Conservation (phyloP, 345 rosid species). For the Durio zibethinus region DNA sequence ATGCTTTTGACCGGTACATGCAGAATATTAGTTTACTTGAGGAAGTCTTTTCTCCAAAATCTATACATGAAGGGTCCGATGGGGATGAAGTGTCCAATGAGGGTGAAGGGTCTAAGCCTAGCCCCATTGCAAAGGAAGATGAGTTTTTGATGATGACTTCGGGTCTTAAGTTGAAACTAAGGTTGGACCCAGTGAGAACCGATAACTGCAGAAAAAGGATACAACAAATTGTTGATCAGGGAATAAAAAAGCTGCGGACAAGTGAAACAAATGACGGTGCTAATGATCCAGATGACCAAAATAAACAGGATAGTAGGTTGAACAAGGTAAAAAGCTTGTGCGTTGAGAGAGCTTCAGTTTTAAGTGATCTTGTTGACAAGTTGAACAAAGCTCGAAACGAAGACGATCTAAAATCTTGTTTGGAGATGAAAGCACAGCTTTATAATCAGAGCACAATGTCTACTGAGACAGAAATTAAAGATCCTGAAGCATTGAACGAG, state of each 20-base stretch:
- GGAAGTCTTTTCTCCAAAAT: constrained; percentile 61
- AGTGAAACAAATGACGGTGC: constrained; percentile 19
- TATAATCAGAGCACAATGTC: constrained; percentile 12
- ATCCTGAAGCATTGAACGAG: constrained; percentile 15
- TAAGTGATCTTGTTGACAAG: constrained; percentile 62
- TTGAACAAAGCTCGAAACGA: constrained; percentile 74
- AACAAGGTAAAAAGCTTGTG: constrained; percentile 32
- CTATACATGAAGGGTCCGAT: constrained; percentile 32
- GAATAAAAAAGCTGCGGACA: constrained; percentile 54
- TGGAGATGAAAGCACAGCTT: constrained; percentile 23
- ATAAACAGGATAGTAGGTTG: constrained; percentile 26
- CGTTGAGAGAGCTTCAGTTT: constrained; percentile 49
- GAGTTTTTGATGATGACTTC: constrained; percentile 24
- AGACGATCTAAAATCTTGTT: constrained; percentile 61
- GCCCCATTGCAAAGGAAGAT: constrained; percentile 28
- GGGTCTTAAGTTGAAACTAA: constrained; percentile 48
- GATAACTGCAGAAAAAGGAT: constrained; percentile 57
- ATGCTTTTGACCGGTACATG: constrained; percentile 83
- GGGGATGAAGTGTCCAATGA: constrained; percentile 25
- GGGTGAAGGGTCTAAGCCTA: constrained; percentile 23
- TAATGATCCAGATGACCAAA: constrained; percentile 27
- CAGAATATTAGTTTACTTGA: constrained; percentile 65
- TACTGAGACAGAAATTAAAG: constrained; percentile 22
- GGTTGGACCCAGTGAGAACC: constrained; percentile 43
- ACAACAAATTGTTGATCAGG: constrained; percentile 50